Base-by-base conservation (phyloP, 805 yeast genomes). In the Saccharomycopsis microspora region DNA sequence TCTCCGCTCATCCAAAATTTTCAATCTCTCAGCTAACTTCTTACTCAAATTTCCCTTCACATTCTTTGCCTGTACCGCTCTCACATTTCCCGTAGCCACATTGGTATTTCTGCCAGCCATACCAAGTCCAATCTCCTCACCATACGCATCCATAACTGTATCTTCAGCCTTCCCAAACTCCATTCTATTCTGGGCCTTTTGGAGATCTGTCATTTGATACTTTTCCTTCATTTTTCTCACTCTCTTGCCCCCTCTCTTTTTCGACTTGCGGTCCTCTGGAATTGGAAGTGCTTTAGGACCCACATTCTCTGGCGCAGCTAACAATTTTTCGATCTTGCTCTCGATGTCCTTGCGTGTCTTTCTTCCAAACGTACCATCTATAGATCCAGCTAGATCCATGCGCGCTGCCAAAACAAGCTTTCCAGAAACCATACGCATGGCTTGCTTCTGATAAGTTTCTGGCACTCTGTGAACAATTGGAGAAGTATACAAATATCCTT, bases 171-270 rank as follows among this genome's bases (percentile, higher is more conserved):
- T 74, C 5, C 95, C 96, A 65, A 90, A 89, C 39, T 72, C 82
- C 76, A 89, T 73, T 58, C 84, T 76, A 60, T 90, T 88, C 57
- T 86, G 95, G 3, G 95, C 83, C 54, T 78, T 82, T 35, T 88
- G 79, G 41, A 85, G 60, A 47, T 88, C 95, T 0, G 95, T 82
- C 72, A 84, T 73, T 57, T 80, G 81, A 64, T 82, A 80, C 58
- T 85, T 79, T 59, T 87, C 85, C 61, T 85, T 87, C 67, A 78
- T 74, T 62, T 87, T 88, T 44, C 95, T 70, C 55, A 83, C 72
- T 48, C 90, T 67, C 54, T 79, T 69, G 0, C 98, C 98, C 1
- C 94, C 97, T 56, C 98, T 70, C 56, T 81, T 85, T 64, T 86
- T 85, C 4, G 90, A 79, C 43, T 80, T 76, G 47, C 71, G 73